A percentile compares a stretch with the other conserved stretches of the same genome.
These are phyloP conservation scores for Pleurotus platypus DNA, from an alignment of 768 basidiomycete genomes.

Conservation along the genomic window DNA sequence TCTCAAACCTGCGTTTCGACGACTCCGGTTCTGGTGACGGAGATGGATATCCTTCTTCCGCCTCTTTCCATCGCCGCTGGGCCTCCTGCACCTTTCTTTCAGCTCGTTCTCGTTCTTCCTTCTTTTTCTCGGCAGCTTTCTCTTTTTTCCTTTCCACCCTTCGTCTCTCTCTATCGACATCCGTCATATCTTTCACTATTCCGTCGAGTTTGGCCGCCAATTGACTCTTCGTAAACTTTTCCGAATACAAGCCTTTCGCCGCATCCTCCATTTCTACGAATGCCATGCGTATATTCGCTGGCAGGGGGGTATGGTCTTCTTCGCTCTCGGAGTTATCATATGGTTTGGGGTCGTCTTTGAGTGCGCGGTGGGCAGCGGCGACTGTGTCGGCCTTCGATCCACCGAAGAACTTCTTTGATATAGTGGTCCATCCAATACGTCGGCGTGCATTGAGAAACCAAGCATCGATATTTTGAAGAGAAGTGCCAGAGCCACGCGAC, in stretches of 20 bases:
- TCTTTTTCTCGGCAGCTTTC: constrained; percentile 8
- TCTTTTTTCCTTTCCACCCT: constrained; percentile 6
- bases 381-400: constrained; percentile 32
- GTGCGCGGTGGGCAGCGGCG: constrained; percentile 33
- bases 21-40: background rate
- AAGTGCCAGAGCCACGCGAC: constrained; percentile 18
- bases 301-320: constrained; percentile 15
- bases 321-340: no score
- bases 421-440: constrained; percentile 49
- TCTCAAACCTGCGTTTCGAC: background rate
- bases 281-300: constrained; percentile 15
- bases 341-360: constrained; percentile 11
- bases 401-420: constrained; percentile 29
- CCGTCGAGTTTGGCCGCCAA: constrained; percentile 24
- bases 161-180: constrained; percentile 17
- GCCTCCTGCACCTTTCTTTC: background rate
- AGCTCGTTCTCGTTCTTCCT: background rate
- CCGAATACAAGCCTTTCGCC: constrained; percentile 25
- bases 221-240: constrained; percentile 21
- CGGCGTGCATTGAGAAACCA: constrained; percentile 50
- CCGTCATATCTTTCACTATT: constrained; percentile 24
- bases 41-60: background rate
- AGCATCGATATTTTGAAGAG: constrained; percentile 27
- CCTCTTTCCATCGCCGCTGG: background rate
- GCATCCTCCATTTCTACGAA: constrained; percentile 22